Evolutionary conservation across 768 basidiomycete genomes (phyloP), one percentile per base, ranked within the genome.

Genomic region (Suillus tomentosus): DNA sequence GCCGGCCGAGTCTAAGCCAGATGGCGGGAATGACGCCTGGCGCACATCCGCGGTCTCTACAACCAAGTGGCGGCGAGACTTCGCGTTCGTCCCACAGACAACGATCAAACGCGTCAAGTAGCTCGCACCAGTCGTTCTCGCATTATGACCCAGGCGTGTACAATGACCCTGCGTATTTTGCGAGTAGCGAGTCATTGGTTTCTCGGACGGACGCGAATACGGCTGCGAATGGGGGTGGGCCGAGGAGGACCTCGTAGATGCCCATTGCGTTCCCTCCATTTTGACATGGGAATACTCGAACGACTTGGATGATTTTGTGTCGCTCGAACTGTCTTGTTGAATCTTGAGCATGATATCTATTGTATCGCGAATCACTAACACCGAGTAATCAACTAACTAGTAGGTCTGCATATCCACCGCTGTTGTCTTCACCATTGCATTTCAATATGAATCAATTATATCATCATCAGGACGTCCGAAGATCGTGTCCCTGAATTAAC

Each of bases 171-270:
- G 69, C 71, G 0, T 69, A 71, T 45, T 54, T 75, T 0, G 65
- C 63, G 2, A 74, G 72, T 65, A 72, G 31, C 34, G 74, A 75
- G 22, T 77, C 75, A 22, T 19, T 66, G 27, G 75, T 75, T 48
- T 58, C 70, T 39, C 63, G 66, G 14, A 76, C 70, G 36, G 69
- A 40, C 27, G 65, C 65, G 5, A 74, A 76, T 47, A 74, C 74
- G 54, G 54, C 63, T 37, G 68, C 65, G 2, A 75, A 75, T 19
- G 70, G 62, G 0, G 71, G 67, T 53, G 67, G 72, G 27, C 65
- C 70, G 3, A 62, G 63, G 53, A 69, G 75, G 55, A 43, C 57
- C 13, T 45, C 31, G 7, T 42, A 62, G 47, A 47, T 66, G 15
- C 65, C 57, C 2, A 64, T 57, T 4, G 3, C 63, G 1, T 76